A percentile compares a stretch with the other conserved stretches of the same genome.
Evolutionary conservation across 371 early-diverging fungal species (phyloP).

Genomic region (Entomophthora muscae): DNA sequence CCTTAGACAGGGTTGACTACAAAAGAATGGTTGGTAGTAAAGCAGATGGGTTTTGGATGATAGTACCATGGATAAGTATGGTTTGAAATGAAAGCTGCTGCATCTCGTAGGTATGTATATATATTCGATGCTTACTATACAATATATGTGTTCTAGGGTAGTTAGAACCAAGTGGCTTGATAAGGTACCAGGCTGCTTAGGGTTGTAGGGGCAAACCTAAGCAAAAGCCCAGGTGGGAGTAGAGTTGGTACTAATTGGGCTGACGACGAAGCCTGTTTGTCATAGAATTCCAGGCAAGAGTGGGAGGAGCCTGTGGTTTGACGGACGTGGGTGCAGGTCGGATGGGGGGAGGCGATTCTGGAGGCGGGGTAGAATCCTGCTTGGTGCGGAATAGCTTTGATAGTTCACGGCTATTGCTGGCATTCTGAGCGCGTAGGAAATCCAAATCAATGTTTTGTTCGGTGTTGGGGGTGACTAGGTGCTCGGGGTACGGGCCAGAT

Average conservation of each 20-base stretch:
- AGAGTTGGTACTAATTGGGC: background rate
- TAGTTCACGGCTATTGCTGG: background rate
- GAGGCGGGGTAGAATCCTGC: background rate
- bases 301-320: background rate
- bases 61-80: too few relatives aligned
- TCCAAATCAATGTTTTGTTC: background rate
- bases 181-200: too few relatives aligned
- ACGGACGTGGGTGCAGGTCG: background rate
- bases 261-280: background rate
- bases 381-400: background rate
- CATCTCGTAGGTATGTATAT: too few relatives aligned
- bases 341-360: background rate
- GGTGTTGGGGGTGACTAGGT: background rate
- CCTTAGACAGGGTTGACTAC: too few relatives aligned
- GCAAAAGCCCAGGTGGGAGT: too few relatives aligned
- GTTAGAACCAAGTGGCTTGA: too few relatives aligned
- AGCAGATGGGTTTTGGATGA: too few relatives aligned
- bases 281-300: background rate
- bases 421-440: background rate
- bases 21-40: too few relatives aligned
- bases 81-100: too few relatives aligned
- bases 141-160: too few relatives aligned
- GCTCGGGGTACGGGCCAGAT: background rate
- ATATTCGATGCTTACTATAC: too few relatives aligned
- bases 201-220: too few relatives aligned